Base-by-base conservation (phyloP, 148 eudicot species). In the Heliosperma pusillum region DNA sequence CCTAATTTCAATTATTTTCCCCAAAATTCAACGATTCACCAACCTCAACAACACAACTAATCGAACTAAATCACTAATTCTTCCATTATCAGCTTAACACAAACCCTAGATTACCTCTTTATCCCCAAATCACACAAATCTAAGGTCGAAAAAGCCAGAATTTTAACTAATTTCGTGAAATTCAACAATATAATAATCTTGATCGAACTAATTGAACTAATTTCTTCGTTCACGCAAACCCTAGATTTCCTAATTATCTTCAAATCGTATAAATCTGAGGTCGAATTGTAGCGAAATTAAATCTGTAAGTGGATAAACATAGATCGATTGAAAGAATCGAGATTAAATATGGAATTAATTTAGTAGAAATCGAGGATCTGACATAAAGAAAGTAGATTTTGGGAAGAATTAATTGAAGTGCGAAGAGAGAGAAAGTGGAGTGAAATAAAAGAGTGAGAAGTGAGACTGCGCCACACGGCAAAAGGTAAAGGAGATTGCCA, bases 291-390 rank as follows among this genome's bases (percentile, higher is more conserved):
- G 19, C 55, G 55, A 50, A 27, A 69, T 10, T n/a, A 59, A 59
- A 59, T 21, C 15, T 20, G 50, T 29, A 30, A 60, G 30, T 27
- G 17, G 24, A 56, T 30, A 66, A 55, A 56, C 53, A 25, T n/a
- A 58, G 47, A 40, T 58, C 55, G 55, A 50, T 58, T 58, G 42
- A 73, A 59, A 9, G 19, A 72, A 71, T 56, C 15, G 26, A 67
- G 71, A 25, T 62, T 30, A 66, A 55, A 66, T 24, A 10, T 21
- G 36, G 69, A 22, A 60, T 19, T 45, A 36, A 25, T 20, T 58
- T 73, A 59, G 74, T 36, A 44, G 29, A 70, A 56, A 78, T 56
- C 74, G 71, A 75, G 66, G 70, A 79, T 74, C 70, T 79, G 20
- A 64, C 74, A 74, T 56, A 33, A 47, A 73, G 74, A 74, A 58